Evolutionary conservation across 1,284 basidiomycete species (phyloP).

Genomic region (Apiotrichum akiyoshidainum): DNA sequence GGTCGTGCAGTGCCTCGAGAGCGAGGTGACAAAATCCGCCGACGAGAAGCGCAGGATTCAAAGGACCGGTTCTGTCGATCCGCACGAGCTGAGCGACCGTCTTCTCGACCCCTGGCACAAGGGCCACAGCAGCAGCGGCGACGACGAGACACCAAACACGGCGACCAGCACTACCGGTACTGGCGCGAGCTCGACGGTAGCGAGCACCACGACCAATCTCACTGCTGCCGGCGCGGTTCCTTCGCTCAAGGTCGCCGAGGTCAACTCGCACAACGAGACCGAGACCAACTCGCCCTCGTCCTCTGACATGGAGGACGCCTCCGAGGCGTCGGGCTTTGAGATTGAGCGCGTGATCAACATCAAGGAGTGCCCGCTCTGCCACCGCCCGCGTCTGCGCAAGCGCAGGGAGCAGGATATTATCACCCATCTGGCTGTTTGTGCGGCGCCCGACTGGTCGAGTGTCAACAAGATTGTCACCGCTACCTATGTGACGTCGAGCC

Average conservation of each 20-base stretch:
- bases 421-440: constrained; percentile 89
- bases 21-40: constrained; percentile 67
- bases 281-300: constrained; percentile 7
- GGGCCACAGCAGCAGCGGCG: background rate
- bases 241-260: constrained; percentile 29
- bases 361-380: constrained; percentile 89
- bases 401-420: constrained; percentile 91
- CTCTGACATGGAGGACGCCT: constrained; percentile 18
- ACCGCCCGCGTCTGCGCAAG: constrained; percentile 74
- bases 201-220: background rate
- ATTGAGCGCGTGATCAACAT: constrained; percentile 91
- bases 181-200: background rate
- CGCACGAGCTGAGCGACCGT: constrained; percentile 11
- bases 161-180: background rate
- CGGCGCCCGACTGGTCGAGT: constrained; percentile 84
- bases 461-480: constrained; percentile 84
- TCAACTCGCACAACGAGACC: constrained; percentile 5
- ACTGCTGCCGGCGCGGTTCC: background rate
- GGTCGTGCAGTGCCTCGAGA: constrained; percentile 70
- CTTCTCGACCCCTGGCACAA: constrained; percentile 8
- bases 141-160: background rate
- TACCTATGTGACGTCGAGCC: constrained; percentile 92
- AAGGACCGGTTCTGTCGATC: constrained; percentile 5
- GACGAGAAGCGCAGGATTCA: constrained; percentile 62
- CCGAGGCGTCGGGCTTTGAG: constrained; percentile 26